phyloP scores from a whole-genome alignment of 805 yeast species.

The Clavispora santaluciae region DNA sequence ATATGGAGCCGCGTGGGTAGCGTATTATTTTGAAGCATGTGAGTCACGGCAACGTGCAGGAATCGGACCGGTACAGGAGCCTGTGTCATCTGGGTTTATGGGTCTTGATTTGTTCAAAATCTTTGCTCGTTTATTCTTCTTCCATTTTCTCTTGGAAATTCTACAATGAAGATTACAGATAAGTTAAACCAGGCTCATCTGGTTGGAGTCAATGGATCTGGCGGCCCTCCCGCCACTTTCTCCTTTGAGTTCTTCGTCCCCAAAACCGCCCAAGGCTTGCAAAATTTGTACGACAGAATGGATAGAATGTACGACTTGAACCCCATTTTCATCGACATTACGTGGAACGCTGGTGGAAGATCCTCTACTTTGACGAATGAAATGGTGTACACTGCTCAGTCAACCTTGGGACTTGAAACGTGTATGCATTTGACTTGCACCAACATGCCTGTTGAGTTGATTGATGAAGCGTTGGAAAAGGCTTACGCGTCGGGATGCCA shows the following conservation, averaged over 20 bases:
- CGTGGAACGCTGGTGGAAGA: conserved; percentile 99
- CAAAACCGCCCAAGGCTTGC: conserved; percentile 94
- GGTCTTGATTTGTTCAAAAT: not conserved
- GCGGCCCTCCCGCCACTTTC: conserved; percentile 61
- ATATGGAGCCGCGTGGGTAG: too few species aligned
- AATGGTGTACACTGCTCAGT: conserved; percentile 85
- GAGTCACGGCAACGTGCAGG: conserved; percentile 2
- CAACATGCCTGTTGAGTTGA: conserved; percentile 76
- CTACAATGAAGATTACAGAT: conserved; percentile 36
- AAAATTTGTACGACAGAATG: conserved; percentile 93
- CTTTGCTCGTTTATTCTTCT: not conserved
- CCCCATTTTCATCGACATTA: conserved; percentile 90
- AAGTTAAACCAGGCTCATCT: conserved; percentile 41
- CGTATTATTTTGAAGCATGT: not conserved
- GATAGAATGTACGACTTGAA: conserved; percentile 92
- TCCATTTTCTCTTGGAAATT: not conserved
- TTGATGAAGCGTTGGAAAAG: conserved; percentile 77
- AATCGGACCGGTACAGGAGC: conserved; percentile 3
- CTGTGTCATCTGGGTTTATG: not conserved
- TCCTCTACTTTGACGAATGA: conserved; percentile 80
- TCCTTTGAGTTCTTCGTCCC: conserved; percentile 98
- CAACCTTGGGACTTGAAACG: conserved; percentile 87
- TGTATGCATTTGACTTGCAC: conserved; percentile 98
- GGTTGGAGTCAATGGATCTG: conserved; percentile 32
- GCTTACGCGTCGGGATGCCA: conserved; percentile 93